Percentiles rank a stretch among this genome's conserved stretches.
These are phyloP conservation scores for Candida maesae DNA, from an alignment of 805 yeast genomes.

Conservation along the genomic window DNA sequence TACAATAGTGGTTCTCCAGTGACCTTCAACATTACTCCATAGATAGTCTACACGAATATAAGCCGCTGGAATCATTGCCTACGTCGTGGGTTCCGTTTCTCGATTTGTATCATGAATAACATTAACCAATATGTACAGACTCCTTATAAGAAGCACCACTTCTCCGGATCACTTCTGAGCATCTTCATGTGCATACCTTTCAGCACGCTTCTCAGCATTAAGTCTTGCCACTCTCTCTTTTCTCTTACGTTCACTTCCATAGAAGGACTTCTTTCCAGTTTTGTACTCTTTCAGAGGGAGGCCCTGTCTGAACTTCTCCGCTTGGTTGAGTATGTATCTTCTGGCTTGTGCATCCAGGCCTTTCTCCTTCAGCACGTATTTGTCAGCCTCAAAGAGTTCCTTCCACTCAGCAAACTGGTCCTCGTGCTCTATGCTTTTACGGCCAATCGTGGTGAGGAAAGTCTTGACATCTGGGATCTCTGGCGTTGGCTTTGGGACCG, in stretches of 20 bases:
- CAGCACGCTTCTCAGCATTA: conserved; percentile 37
- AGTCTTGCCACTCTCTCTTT: conserved; percentile 60
- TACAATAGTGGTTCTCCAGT: too few species aligned
- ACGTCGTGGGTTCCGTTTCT: too few species aligned
- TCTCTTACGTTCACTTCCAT: conserved; percentile 86
- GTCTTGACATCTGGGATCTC: conserved; percentile 65
- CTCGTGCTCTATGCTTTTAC: conserved; percentile 61
- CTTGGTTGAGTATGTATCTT: conserved; percentile 70
- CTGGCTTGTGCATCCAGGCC: conserved; percentile 75
- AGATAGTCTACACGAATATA: too few species aligned
- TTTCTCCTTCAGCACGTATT: conserved; percentile 59
- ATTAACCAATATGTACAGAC: conserved; percentile 8
- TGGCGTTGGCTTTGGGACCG: conserved; percentile 46
- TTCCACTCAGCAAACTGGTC: conserved; percentile 72
- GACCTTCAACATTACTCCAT: too few species aligned
- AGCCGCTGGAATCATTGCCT: too few species aligned
- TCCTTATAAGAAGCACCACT: background rate
- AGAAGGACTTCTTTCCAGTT: conserved; percentile 63
- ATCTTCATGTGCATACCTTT: conserved; percentile 28
- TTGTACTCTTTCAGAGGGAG: conserved; percentile 52
- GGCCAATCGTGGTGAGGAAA: conserved; percentile 76
- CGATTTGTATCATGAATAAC: conserved; percentile 7
- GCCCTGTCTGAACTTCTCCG: conserved; percentile 59
- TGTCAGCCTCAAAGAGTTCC: conserved; percentile 53
- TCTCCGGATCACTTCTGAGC: conserved; percentile 8